Conservation (phyloP, 1,139 yeast genomes). For the Pichia sp. region DNA sequence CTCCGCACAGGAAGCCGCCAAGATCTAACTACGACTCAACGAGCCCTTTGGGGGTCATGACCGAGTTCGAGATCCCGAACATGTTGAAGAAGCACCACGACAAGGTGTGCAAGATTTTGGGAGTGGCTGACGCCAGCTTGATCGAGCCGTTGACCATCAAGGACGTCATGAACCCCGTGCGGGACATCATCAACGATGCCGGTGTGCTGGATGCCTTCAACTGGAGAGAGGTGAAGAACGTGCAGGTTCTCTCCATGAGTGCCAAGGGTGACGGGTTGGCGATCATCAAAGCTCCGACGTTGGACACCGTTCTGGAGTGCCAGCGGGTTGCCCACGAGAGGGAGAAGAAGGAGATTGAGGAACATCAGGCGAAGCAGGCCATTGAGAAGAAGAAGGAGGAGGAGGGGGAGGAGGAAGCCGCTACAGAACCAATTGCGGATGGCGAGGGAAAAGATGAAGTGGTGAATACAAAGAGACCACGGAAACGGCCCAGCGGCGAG, state of each 20-base stretch:
- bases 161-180: conserved; percentile 60
- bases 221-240: conserved; percentile 49
- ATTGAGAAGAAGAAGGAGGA: neutral
- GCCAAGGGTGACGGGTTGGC: conserved; percentile 84
- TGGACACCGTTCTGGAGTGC: conserved; percentile 15
- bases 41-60: conserved; percentile 74
- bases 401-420: neutral
- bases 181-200: conserved; percentile 57
- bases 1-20: conserved; percentile 42
- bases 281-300: conserved; percentile 50
- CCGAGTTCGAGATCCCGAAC: conserved; percentile 63
- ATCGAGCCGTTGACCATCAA: conserved; percentile 37
- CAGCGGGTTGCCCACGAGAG: conserved; percentile 17
- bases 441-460: conserved; percentile 5
- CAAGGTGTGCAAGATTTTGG: conserved; percentile 9
- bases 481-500: conserved; percentile 7
- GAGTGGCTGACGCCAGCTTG: conserved; percentile 17
- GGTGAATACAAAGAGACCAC: conserved; percentile 5
- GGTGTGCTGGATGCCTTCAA: conserved; percentile 52
- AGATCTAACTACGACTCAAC: conserved; percentile 61
- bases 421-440: conserved; percentile 1
- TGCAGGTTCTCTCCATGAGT: conserved; percentile 53
- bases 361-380: neutral
- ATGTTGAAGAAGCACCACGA: conserved; percentile 41
- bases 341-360: conserved; percentile 11